Evolutionary conservation across 306 rosid genomes (phyloP), one percentile per base, ranked within the genome.

Genomic region (Cicer bijugum): DNA sequence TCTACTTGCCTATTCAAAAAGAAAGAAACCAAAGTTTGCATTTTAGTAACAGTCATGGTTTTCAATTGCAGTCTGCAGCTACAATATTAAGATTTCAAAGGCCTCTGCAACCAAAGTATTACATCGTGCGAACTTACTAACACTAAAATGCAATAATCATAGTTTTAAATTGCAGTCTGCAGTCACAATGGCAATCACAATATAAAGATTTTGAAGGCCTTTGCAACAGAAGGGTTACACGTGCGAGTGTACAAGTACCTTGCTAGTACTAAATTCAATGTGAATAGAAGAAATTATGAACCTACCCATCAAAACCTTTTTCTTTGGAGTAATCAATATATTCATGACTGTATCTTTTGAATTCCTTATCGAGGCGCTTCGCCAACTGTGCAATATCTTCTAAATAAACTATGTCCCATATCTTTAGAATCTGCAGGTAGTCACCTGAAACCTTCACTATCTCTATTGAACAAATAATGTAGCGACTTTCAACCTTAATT

Each of bases 401-500:
- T 5, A 62, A 38, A 28, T 81, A 78, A 56, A 87, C 46, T 5
- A 91, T 12, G 16, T 91, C 89, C 97, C 97, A 89, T 8, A 91
- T 67, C 66, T 81, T 91, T 68, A 91, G 50, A 47, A 87, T 80
- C 83, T 89, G 97, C 42, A 8, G 7, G 58, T 84, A 83, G 62
- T 81, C 78, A 0, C 23, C n/a, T 1, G 56, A 52, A 16, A 64
- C 47, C 79, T 83, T 89, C 56, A 23, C 71, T 7, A 91, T 80
- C 47, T 91, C 97, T 3, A 58, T 53, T 50, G 95, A 76, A 52
- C 91, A 78, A 9, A 91, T 58, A 7, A 91, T 57, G 45, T 72
- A 89, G 9, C 61, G 44, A 0, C 50, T 55, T 79, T 72, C 89
- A 12, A 89, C 88, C 84, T 84, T 89, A 63, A 77, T 83, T 39